phyloP scores from a whole-genome alignment of 2,329 filamentous ascomycete species.

The Cadophora malorum region DNA sequence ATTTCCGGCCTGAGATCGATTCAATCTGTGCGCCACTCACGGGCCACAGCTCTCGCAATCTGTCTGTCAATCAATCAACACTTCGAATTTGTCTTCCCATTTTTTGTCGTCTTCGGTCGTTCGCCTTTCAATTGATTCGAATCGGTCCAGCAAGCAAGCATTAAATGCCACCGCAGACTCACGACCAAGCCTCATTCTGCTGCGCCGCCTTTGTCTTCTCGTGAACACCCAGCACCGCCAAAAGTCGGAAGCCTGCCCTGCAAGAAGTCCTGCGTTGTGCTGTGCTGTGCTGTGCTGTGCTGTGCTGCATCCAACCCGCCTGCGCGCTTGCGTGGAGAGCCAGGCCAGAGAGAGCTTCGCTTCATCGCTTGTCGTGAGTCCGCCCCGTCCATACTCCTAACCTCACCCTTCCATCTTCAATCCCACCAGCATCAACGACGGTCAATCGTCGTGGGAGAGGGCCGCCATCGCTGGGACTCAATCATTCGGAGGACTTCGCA shows the following conservation, averaged over 20 bases:
- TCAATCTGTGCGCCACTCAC: slow-evolving; percentile 23
- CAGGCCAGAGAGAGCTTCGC: slow-evolving; percentile 15
- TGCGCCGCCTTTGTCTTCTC: slow-evolving; percentile 16
- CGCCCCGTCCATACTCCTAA: slow-evolving; percentile 17
- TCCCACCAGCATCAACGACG: slow-evolving; percentile 29
- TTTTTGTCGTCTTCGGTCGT: not conserved
- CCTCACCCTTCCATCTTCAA: slow-evolving; percentile 22
- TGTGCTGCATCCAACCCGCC: slow-evolving; percentile 17
- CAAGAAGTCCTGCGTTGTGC: not conserved
- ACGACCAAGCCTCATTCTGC: slow-evolving; percentile 11
- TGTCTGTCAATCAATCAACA: not conserved
- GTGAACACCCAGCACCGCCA: slow-evolving; percentile 9
- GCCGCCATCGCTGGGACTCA: slow-evolving; percentile 15
- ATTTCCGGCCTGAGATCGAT: slow-evolving; percentile 10
- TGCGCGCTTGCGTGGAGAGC: slow-evolving; percentile 9
- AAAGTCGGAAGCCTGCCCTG: slow-evolving; percentile 19
- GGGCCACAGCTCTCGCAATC: slow-evolving; percentile 8
- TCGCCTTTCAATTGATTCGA: slow-evolving; percentile 11
- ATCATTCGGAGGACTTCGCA: slow-evolving; percentile 14
- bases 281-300: slow-evolving; percentile 19
- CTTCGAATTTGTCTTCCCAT: not conserved
- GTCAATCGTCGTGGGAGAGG: slow-evolving; percentile 31
- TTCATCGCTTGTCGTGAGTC: slow-evolving; percentile 27
- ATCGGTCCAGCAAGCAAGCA: slow-evolving; percentile 1
- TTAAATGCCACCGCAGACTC: slow-evolving; percentile 14